Percentiles rank a stretch among this genome's conserved stretches.
Evolutionary conservation across 2,329 filamentous ascomycete species (phyloP).

Genomic region (Penicillium sp.): DNA sequence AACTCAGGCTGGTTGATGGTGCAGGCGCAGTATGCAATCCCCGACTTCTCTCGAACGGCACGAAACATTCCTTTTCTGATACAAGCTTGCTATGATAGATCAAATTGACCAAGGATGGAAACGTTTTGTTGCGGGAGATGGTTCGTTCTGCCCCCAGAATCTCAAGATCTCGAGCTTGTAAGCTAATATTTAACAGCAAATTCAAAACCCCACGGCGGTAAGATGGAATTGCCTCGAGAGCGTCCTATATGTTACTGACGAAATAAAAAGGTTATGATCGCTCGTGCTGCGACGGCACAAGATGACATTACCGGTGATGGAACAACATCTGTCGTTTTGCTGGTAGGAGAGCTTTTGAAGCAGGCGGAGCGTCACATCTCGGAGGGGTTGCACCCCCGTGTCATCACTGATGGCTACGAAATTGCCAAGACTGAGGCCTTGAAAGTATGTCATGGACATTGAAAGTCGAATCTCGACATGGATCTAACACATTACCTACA

Average conservation of each 20-base stretch:
- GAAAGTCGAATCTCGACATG: background rate
- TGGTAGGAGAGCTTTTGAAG: conserved; percentile 96
- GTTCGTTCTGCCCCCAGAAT: conserved; percentile 33
- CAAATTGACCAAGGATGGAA: conserved; percentile 98
- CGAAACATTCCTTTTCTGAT: conserved; percentile 15
- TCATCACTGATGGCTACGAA: conserved; percentile 97
- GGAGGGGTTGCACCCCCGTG: conserved; percentile 92
- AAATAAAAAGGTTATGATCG: conserved; percentile 60
- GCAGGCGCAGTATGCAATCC: conserved; percentile 53
- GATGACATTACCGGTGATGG: conserved; percentile 98
- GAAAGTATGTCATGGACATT: conserved; percentile 56
- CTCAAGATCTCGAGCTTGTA: conserved; percentile 1
- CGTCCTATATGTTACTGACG: conserved; percentile 20
- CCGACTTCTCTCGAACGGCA: conserved; percentile 9
- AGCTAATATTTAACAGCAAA: conserved; percentile 61
- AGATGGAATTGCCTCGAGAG: conserved; percentile 21
- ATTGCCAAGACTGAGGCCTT: conserved; percentile 90
- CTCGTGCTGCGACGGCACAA: conserved; percentile 85
- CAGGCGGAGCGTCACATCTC: conserved; percentile 95
- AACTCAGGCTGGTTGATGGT: conserved; percentile 59
- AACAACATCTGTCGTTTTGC: conserved; percentile 90
- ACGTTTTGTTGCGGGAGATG: conserved; percentile 72
- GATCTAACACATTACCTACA: conserved; percentile 37
- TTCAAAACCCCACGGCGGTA: conserved; percentile 96
- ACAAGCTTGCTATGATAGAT: conserved; percentile 58